These are phyloP conservation scores for Solanum ossicruentum DNA, from an alignment of 257 asterid species.

Conservation along the genomic window DNA sequence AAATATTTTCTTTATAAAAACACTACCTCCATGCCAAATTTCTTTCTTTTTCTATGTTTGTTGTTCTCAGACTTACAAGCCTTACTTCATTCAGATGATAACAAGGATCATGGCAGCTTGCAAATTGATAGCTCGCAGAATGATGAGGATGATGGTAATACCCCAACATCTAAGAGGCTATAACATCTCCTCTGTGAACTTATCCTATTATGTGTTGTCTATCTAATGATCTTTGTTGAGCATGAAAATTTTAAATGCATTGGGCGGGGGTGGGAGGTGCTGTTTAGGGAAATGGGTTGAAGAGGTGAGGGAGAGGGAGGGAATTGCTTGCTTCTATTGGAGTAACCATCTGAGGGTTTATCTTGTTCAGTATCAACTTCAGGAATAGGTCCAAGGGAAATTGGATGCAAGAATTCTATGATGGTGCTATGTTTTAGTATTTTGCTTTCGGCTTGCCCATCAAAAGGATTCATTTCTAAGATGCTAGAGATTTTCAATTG, in stretches of 20 bases:
- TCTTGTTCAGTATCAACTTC: neutral
- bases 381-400: neutral
- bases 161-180: neutral
- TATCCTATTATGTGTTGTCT: neutral
- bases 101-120: constrained; percentile 9
- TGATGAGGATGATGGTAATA: constrained; percentile 48
- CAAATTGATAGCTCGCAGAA: constrained; percentile 14
- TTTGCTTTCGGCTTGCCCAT: neutral
- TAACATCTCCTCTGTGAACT: neutral
- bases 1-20: neutral
- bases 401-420: neutral
- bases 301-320: neutral
- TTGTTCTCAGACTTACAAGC: neutral
- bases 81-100: constrained; percentile 6
- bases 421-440: neutral
- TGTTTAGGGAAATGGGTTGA: neutral
- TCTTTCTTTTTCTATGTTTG: neutral
- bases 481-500: neutral
- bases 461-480: neutral
- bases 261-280: neutral
- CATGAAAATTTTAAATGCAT: neutral
- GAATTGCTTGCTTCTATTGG: neutral
- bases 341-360: neutral
- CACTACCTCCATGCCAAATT: neutral
- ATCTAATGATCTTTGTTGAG: neutral